Base-by-base conservation (phyloP, 805 yeast species). In the Zygoascus flipseniorum region DNA sequence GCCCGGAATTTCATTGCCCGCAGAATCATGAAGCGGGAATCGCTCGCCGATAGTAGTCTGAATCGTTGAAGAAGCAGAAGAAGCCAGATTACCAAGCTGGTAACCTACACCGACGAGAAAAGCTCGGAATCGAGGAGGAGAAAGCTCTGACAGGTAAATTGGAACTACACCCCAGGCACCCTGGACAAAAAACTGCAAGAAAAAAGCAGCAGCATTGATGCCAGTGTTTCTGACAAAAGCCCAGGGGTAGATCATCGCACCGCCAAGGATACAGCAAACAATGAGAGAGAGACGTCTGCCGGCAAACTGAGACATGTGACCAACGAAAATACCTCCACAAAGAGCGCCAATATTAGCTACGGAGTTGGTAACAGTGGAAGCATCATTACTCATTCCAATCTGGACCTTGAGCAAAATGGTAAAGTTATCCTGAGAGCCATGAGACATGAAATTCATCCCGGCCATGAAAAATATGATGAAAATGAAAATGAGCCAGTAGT, bases 101-200 rank as follows among this genome's bases (percentile, higher is more conserved):
- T 84, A 84, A 9, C 81, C 75, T 23, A 81, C 66, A 50, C 89
- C 86, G 52, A 77, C 76, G 46, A 82, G 74, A 57, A 83, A 74
- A 0, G 88, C 74, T 62, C 86, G 73, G 65, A 79, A 79, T 39
- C 79, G 78, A 14, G 85, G 82, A 54, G 82, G 84, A 13, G 86
- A 77, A 49, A 84, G 71, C 66, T 85, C 90, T 31, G 82, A 72
- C 43, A 85, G 69, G 66, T 83, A 82, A 44, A 82, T 76, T 16
- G 89, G 87, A 11, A 80, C 73, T 48, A 84, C 79, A 56, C 89
- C 89, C 85, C 87, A 85, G 5, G 82, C 82, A 35, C 89, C 89
- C 72, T 81, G 83, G 5, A 83, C 85, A 52, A 79, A 77, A 62
- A 78, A 76, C 64, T 82, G 86, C 62, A 83, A 63, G 70, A 82